A percentile compares a stretch with the other conserved stretches of the same genome.
phyloP scores from a whole-genome alignment of 257 asterid genomes.

The Ajuga chamaepitys region DNA sequence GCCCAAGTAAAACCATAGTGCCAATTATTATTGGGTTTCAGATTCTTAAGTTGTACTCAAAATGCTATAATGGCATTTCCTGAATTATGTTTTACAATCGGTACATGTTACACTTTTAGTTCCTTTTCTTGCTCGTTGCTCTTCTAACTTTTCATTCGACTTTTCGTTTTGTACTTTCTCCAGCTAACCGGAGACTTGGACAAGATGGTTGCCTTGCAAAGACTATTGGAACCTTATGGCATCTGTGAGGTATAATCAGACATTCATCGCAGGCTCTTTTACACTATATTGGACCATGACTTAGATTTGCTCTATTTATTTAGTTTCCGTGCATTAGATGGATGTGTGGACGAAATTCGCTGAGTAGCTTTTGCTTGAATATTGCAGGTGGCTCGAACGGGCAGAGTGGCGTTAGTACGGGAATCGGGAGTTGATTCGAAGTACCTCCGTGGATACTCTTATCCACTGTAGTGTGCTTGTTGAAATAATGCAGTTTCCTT shows the following conservation, averaged over 20 bases:
- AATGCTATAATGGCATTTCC: too few relatives aligned
- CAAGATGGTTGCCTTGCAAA: constrained; percentile 94
- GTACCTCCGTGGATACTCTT: constrained; percentile 79
- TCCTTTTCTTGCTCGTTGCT: background rate
- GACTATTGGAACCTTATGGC: constrained; percentile 89
- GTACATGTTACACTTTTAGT: background rate
- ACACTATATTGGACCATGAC: background rate
- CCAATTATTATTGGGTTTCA: too few relatives aligned
- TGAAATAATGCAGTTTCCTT: background rate
- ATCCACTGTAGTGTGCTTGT: constrained; percentile 35
- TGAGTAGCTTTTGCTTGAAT: background rate
- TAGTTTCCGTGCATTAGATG: background rate
- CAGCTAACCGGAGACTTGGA: constrained; percentile 93
- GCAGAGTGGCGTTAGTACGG: constrained; percentile 70
- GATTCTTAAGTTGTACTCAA: too few relatives aligned
- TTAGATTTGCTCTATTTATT: background rate
- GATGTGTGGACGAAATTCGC: too few relatives aligned
- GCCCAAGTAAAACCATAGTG: background rate
- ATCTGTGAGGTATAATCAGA: constrained; percentile 75
- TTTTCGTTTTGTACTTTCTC: constrained; percentile 6
- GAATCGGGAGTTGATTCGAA: constrained; percentile 90
- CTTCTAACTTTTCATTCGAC: background rate
- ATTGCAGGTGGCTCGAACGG: constrained; percentile 84
- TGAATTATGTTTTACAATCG: background rate
- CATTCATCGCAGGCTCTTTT: background rate